These are phyloP conservation scores for Leccinum rimulosum DNA, from an alignment of 768 basidiomycete genomes.

Conservation along the genomic window DNA sequence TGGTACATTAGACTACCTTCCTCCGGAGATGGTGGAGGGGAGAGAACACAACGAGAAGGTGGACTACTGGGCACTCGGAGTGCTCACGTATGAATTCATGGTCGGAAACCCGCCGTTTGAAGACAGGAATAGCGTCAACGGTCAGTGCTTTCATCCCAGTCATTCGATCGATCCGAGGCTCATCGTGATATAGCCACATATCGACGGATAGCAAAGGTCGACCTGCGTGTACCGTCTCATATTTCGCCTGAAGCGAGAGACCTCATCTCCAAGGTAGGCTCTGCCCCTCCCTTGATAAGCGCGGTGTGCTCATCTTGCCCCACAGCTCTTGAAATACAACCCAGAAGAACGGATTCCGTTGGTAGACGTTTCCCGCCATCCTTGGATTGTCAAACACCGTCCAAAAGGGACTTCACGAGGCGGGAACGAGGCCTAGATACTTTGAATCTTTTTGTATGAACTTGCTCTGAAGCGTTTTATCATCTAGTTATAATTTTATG, in stretches of 20 bases:
- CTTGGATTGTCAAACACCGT: slow-evolving; percentile 79
- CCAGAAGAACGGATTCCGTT: slow-evolving; percentile 76
- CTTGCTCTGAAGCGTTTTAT: slow-evolving; percentile 1
- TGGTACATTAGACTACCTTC: slow-evolving; percentile 94
- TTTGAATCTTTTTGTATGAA: neutral
- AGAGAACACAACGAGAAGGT: slow-evolving; percentile 88
- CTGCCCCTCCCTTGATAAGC: neutral
- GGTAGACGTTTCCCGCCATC: slow-evolving; percentile 71
- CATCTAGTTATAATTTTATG: slow-evolving; percentile 3
- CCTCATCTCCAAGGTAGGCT: slow-evolving; percentile 41
- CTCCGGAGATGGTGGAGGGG: slow-evolving; percentile 97
- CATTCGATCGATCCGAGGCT: slow-evolving; percentile 4
- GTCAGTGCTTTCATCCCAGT: slow-evolving; percentile 39
- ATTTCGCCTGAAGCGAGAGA: slow-evolving; percentile 45
- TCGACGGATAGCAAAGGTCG: slow-evolving; percentile 83
- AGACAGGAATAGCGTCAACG: slow-evolving; percentile 72
- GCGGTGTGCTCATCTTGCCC: slow-evolving; percentile 11
- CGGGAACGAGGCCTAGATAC: slow-evolving; percentile 20
- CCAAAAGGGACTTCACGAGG: slow-evolving; percentile 43
- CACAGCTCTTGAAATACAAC: slow-evolving; percentile 79
- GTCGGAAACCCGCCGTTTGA: slow-evolving; percentile 86
- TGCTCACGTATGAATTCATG: slow-evolving; percentile 94
- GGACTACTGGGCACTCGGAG: slow-evolving; percentile 95
- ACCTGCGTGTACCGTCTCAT: slow-evolving; percentile 51
- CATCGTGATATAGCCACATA: slow-evolving; percentile 66